A percentile compares a stretch with the other conserved stretches of the same genome.
These are phyloP conservation scores for Umbelopsis sp. DNA, from an alignment of 192 early-diverging fungal genomes.

Conservation along the genomic window DNA sequence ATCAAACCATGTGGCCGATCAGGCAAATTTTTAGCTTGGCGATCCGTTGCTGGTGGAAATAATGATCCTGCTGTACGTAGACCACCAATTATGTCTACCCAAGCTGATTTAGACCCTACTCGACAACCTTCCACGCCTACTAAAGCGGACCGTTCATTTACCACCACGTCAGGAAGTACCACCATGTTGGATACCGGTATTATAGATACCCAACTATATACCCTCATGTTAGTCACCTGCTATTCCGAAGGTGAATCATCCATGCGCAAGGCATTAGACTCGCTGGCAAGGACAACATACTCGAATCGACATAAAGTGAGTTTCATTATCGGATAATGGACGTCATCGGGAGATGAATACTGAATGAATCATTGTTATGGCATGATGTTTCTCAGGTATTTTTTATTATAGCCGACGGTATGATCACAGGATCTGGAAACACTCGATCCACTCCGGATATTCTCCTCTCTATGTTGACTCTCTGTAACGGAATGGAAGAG, in stretches of 20 bases:
- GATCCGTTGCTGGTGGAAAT: slow-evolving; percentile 41
- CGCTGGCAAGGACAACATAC: slow-evolving; percentile 73
- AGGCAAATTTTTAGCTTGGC: slow-evolving; percentile 50
- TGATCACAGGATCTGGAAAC: slow-evolving; percentile 79
- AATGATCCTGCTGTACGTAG: slow-evolving; percentile 25
- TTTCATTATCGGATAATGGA: neutral
- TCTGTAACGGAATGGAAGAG: slow-evolving; percentile 51
- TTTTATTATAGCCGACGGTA: slow-evolving; percentile 85
- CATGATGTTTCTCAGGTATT: slow-evolving; percentile 51
- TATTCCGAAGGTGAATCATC: slow-evolving; percentile 86
- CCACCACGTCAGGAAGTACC: neutral
- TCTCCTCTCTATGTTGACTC: slow-evolving; percentile 71
- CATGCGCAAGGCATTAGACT: slow-evolving; percentile 76
- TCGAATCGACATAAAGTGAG: slow-evolving; percentile 73
- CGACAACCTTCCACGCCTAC: neutral
- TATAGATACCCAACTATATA: slow-evolving; percentile 50
- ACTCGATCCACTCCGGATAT: slow-evolving; percentile 71
- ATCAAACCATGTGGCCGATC: slow-evolving; percentile 36
- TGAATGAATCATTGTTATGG: neutral
- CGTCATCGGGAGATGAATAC: neutral
- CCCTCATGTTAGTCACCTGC: slow-evolving; percentile 79
- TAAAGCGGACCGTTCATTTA: neutral
- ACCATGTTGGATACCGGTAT: slow-evolving; percentile 9
- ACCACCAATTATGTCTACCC: neutral
- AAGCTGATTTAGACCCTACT: neutral